Percentiles rank a stretch among this genome's conserved stretches.
These are phyloP conservation scores for Arctium lappa DNA, from an alignment of 129 eudicot genomes.

Conservation along the genomic window DNA sequence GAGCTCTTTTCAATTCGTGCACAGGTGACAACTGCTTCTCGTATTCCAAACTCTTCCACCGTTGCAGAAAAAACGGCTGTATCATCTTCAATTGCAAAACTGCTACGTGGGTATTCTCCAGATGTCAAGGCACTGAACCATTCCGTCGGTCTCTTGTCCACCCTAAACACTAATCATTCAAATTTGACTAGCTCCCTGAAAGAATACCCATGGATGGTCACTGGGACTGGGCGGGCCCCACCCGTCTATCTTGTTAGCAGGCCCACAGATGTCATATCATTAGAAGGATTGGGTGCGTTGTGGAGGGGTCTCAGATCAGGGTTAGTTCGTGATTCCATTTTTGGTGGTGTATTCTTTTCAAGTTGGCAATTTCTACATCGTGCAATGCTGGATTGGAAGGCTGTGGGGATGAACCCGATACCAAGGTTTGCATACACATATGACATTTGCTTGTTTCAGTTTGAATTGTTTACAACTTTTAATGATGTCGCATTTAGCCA, in stretches of 20 bases:
- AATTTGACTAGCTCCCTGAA: slow-evolving; percentile 55
- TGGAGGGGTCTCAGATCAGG: slow-evolving; percentile 90
- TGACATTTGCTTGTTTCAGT: background rate
- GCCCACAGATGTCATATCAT: slow-evolving; percentile 55
- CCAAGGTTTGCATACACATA: slow-evolving; percentile 52
- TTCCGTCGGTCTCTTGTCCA: slow-evolving; percentile 68
- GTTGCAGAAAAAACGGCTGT: slow-evolving; percentile 24
- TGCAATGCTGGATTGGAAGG: slow-evolving; percentile 89
- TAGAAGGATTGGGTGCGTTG: slow-evolving; percentile 88
- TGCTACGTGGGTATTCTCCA: slow-evolving; percentile 61
- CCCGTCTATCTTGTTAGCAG: slow-evolving; percentile 61
- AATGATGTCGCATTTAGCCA: background rate
- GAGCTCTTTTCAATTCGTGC: slow-evolving; percentile 79
- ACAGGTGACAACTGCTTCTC: slow-evolving; percentile 83
- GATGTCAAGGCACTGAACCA: slow-evolving; percentile 58
- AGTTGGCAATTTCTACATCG: slow-evolving; percentile 78
- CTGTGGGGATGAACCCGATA: slow-evolving; percentile 77
- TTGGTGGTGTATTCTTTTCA: slow-evolving; percentile 82
- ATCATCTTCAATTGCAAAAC: slow-evolving; percentile 52
- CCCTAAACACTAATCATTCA: slow-evolving; percentile 45
- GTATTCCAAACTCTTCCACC: slow-evolving; percentile 30
- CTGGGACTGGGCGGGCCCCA: slow-evolving; percentile 92
- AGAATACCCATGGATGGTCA: slow-evolving; percentile 95
- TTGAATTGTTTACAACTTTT: background rate
- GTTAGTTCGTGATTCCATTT: slow-evolving; percentile 73